A percentile compares a stretch with the other conserved stretches of the same genome.
These are phyloP conservation scores for Colletotrichum sublineola DNA, from an alignment of 2,329 filamentous ascomycete species.

Conservation along the genomic window DNA sequence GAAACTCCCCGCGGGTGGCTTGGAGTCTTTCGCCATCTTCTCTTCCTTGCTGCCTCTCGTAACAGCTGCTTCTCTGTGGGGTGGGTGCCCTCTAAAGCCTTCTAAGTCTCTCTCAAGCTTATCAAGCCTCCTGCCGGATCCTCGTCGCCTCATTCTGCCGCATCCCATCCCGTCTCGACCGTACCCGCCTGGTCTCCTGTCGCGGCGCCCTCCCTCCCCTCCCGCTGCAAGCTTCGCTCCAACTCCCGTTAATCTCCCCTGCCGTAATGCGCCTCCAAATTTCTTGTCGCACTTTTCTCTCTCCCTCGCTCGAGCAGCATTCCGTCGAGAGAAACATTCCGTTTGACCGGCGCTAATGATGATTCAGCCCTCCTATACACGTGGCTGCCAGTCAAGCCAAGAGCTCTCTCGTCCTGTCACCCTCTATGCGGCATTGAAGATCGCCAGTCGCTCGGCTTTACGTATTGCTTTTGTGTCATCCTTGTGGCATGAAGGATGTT, in stretches of 20 bases:
- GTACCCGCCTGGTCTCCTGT: constrained; percentile 38
- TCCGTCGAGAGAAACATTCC: constrained; percentile 20
- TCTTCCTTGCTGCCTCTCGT: neutral
- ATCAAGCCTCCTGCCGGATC: neutral
- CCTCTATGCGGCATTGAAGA: constrained; percentile 10
- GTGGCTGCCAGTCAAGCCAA: constrained; percentile 37
- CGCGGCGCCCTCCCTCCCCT: constrained; percentile 7
- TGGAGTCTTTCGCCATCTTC: neutral
- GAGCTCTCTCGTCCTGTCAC: constrained; percentile 10
- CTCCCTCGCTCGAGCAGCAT: neutral
- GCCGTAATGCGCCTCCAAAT: neutral
- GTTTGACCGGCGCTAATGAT: constrained; percentile 39
- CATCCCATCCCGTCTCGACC: constrained; percentile 23
- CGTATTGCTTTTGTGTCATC: constrained; percentile 19
- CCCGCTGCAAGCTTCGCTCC: constrained; percentile 9
- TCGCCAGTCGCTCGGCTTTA: neutral
- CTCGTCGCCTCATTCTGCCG: neutral
- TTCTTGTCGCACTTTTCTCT: neutral
- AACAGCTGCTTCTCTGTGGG: neutral
- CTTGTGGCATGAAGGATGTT: constrained; percentile 23
- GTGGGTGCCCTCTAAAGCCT: neutral
- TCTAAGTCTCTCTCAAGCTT: neutral
- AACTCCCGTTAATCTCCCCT: constrained; percentile 1
- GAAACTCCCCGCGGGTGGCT: neutral
- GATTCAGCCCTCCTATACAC: constrained; percentile 33